phyloP scores from a whole-genome alignment of 2,329 filamentous ascomycete genomes.

The Camptophora hylomeconis region DNA sequence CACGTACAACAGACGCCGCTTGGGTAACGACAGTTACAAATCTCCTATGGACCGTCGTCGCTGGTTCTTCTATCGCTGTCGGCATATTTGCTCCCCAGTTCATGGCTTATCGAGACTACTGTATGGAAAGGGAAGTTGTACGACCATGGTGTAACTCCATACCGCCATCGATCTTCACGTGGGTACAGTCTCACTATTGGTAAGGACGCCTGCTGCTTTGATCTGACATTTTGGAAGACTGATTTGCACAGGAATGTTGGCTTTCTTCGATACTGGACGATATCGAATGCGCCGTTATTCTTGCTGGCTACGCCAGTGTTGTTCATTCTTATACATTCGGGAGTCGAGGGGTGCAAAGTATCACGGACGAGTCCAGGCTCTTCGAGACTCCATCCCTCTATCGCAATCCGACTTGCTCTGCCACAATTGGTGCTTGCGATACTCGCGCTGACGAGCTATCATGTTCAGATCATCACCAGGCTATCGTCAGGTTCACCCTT shows the following conservation, averaged over 20 bases:
- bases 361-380: slow-evolving; percentile 2
- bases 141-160: slow-evolving; percentile 61
- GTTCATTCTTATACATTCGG: slow-evolving; percentile 51
- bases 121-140: slow-evolving; percentile 24
- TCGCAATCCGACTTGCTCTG: slow-evolving; percentile 44
- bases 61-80: slow-evolving; percentile 53
- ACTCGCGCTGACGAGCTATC: slow-evolving; percentile 65
- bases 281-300: slow-evolving; percentile 78
- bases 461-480: slow-evolving; percentile 87
- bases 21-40: too few relatives aligned
- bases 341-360: slow-evolving; percentile 27
- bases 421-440: slow-evolving; percentile 60
- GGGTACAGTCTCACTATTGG: slow-evolving; percentile 86
- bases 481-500: slow-evolving; percentile 77
- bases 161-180: slow-evolving; percentile 82
- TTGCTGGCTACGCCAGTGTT: slow-evolving; percentile 69
- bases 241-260: slow-evolving; percentile 61
- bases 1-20: too few relatives aligned
- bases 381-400: slow-evolving; percentile 1
- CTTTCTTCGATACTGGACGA: slow-evolving; percentile 79
- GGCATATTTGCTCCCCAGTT: slow-evolving; percentile 62
- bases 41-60: slow-evolving; percentile 46
- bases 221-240: slow-evolving; percentile 1
- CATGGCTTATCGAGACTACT: slow-evolving; percentile 62
- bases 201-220: slow-evolving; percentile 32